Evolutionary conservation across 352 stramenopile species (phyloP).

Genomic region (Globisporangium solare): DNA sequence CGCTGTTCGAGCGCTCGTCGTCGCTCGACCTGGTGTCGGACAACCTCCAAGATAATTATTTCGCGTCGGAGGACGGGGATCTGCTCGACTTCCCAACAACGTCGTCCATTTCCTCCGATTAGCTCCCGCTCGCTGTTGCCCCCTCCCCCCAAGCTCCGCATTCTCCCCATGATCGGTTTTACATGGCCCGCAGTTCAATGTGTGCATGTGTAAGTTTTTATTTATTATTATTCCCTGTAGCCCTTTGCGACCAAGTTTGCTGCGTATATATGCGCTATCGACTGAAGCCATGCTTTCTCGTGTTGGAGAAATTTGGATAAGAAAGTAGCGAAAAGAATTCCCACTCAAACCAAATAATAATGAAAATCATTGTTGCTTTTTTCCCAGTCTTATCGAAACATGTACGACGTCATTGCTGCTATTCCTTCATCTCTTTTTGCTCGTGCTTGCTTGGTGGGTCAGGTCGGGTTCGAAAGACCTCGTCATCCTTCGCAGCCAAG

Average conservation of each 20-base stretch:
- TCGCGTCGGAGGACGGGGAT: slow-evolving; percentile 60
- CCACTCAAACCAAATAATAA: slow-evolving; percentile 6
- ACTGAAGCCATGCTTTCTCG: not conserved
- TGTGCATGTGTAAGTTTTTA: slow-evolving; percentile 20
- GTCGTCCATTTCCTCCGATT: slow-evolving; percentile 13
- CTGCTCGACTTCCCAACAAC: slow-evolving; percentile 55
- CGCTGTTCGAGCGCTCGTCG: slow-evolving; percentile 23
- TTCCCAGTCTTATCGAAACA: not conserved
- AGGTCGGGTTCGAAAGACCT: no score
- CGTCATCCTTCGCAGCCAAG: not conserved
- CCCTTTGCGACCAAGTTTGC: slow-evolving; percentile 3
- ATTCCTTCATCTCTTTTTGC: not conserved
- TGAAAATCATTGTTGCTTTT: slow-evolving; percentile 10
- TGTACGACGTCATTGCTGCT: no score
- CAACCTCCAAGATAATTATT: slow-evolving; percentile 70
- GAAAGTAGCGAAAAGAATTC: slow-evolving; percentile 2
- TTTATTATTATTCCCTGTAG: slow-evolving; percentile 24
- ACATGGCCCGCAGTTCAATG: slow-evolving; percentile 8
- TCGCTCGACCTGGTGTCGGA: slow-evolving; percentile 71
- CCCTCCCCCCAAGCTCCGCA: not conserved
- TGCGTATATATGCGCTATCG: slow-evolving; percentile 14
- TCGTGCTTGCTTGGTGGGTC: not conserved
- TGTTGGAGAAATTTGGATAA: not conserved
- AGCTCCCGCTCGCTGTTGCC: not conserved
- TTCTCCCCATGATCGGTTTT: slow-evolving; percentile 1